Conservation (phyloP, 495 filamentous ascomycete genomes). For the Physcia stellaris region DNA sequence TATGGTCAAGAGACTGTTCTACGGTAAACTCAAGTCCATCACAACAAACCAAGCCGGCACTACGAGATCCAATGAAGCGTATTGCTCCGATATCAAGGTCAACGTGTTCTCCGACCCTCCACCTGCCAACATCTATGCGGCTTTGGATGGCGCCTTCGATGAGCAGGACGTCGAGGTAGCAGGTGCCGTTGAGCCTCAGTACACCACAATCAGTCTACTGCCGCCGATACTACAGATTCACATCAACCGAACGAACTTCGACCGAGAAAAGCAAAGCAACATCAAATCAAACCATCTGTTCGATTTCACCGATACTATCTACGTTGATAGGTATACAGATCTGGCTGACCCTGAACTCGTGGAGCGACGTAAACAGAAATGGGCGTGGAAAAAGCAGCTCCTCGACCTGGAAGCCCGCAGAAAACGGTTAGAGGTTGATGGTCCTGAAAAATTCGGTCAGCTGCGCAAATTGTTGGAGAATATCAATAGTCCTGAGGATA, state of each 20-base stretch:
- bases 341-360: slow-evolving; percentile 42
- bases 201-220: slow-evolving; percentile 57
- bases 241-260: slow-evolving; percentile 66
- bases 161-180: slow-evolving; percentile 57
- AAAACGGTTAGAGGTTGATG: slow-evolving; percentile 15
- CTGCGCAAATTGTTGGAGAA: too few relatives aligned
- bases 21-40: slow-evolving; percentile 40
- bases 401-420: slow-evolving; percentile 36
- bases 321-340: slow-evolving; percentile 83
- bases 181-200: slow-evolving; percentile 48
- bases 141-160: slow-evolving; percentile 74
- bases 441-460: too few relatives aligned
- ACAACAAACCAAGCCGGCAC: slow-evolving; percentile 30
- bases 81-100: slow-evolving; percentile 49
- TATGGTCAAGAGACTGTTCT: slow-evolving; percentile 56
- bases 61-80: slow-evolving; percentile 37
- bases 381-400: slow-evolving; percentile 60
- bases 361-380: slow-evolving; percentile 48
- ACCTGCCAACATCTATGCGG: slow-evolving; percentile 59
- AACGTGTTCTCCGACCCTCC: slow-evolving; percentile 44
- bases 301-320: slow-evolving; percentile 60
- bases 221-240: slow-evolving; percentile 83
- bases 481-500: too few relatives aligned
- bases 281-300: slow-evolving; percentile 73
- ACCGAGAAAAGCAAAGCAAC: slow-evolving; percentile 39